Conservation (phyloP, 441 rosid genomes). For the Gossypium gossypioides region DNA sequence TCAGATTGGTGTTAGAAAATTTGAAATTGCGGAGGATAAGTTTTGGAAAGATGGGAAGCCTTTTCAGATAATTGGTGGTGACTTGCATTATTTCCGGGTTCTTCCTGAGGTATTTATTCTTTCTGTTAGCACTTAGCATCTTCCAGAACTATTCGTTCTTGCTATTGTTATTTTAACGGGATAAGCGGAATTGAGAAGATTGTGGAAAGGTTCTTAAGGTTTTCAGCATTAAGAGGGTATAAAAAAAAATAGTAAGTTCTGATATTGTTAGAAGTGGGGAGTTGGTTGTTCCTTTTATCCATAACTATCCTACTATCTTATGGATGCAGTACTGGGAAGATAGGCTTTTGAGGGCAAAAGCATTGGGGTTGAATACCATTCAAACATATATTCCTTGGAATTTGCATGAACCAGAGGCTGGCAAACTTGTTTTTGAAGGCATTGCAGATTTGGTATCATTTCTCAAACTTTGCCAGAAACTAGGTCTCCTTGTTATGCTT, state of each 20-base stretch:
- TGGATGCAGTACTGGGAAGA: conserved; percentile 76
- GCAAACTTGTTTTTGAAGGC: conserved; percentile 60
- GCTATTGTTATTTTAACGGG: not conserved
- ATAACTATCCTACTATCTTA: conserved; percentile 6
- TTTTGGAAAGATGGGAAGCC: conserved; percentile 72
- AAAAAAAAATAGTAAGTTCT: not conserved
- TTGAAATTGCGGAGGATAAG: conserved; percentile 59
- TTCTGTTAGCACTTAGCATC: not conserved
- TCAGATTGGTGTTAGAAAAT: conserved; percentile 28
- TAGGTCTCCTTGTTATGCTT: conserved; percentile 78
- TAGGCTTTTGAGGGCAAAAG: conserved; percentile 72
- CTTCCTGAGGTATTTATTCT: conserved; percentile 60
- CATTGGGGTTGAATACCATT: conserved; percentile 76
- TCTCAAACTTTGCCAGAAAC: conserved; percentile 69
- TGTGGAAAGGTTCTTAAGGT: not conserved
- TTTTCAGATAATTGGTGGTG: conserved; percentile 83
- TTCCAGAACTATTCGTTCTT: not conserved
- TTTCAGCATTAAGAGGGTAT: not conserved
- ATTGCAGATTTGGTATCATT: conserved; percentile 72
- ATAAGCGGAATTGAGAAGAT: not conserved
- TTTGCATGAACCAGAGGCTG: conserved; percentile 85
- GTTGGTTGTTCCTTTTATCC: not conserved
- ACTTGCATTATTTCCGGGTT: conserved; percentile 84
- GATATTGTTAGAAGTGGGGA: not conserved
- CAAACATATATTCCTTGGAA: conserved; percentile 95